These are phyloP conservation scores for Colletotrichum gloeosporioides DNA, from an alignment of 2,329 filamentous ascomycete species.

Conservation along the genomic window DNA sequence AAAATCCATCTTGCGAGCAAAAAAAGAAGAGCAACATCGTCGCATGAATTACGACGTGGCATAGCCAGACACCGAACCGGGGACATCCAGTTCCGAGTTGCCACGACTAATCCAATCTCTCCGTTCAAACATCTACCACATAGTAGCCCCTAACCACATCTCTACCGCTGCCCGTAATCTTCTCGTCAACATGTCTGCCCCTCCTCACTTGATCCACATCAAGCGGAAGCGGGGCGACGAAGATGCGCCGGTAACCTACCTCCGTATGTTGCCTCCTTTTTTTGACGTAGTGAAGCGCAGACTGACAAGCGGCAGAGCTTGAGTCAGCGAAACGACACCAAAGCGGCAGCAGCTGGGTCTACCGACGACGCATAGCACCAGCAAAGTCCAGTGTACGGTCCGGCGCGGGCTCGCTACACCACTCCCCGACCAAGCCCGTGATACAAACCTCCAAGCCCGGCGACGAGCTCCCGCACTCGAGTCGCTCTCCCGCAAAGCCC, in stretches of 20 bases:
- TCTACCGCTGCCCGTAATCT: background rate
- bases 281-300: background rate
- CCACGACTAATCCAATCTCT: background rate
- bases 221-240: constrained; percentile 65
- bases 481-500: constrained; percentile 25
- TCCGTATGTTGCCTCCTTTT: constrained; percentile 45
- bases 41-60: constrained; percentile 6
- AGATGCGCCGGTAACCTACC: constrained; percentile 58
- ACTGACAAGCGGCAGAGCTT: constrained; percentile 44
- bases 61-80: background rate
- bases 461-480: constrained; percentile 33
- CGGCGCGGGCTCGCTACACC: constrained; percentile 8
- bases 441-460: constrained; percentile 54
- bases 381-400: constrained; percentile 28
- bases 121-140: background rate
- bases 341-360: constrained; percentile 58
- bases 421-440: constrained; percentile 38
- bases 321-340: constrained; percentile 61
- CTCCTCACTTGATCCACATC: constrained; percentile 63
- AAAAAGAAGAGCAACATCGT: background rate
- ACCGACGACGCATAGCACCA: constrained; percentile 53
- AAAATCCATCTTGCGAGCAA: constrained; percentile 4
- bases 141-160: background rate
- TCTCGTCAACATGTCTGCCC: constrained; percentile 54
- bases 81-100: background rate